Evolutionary conservation across 2,329 filamentous ascomycete genomes (phyloP), one percentile per base, ranked within the genome.

Genomic region (Fusarium solani-melongenae): DNA sequence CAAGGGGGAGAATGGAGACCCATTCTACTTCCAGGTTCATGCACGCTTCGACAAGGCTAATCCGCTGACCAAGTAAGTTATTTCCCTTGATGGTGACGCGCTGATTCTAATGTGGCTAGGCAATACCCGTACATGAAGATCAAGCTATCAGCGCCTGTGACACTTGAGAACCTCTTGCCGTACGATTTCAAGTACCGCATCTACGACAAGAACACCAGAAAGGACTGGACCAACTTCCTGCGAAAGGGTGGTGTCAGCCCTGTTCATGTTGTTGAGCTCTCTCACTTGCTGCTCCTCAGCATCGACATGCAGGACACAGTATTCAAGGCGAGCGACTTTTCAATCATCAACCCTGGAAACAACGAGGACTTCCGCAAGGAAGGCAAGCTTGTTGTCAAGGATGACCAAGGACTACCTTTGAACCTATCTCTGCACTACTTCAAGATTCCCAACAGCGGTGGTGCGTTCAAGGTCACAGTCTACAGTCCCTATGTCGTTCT

Each of bases 111-210:
- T 29, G 0, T 20, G n/a, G 17, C 0, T 67, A 93, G 92, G 66
- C 89, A 92, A 70, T 99, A 99, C 80, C 96, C 96, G 0, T 96
- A 96, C 81, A 98, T 99, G 96, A 92, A 91, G 67, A 88, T 99
- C 73, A 94, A 95, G 75, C 89, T 99, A 4, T 97, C 94, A 27
- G 96, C 96, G 1, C 96, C 97, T 0, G 91, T 99, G 15, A 96
- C 98, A 58, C 88, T 99, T 6, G 96, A 99, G 82, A 99, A 99
- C 75, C 85, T 99, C 49, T 85, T 99, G 39, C 96, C 96, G 0
- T 98, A 96, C 80, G 96, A 99, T 83, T 99, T 99, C 90, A 98
- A 99, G 83, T 99, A 99, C 82, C 92, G 96, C 64, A 98, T 99
- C 64, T 99, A 98, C 79, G 96, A 99, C 85, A 98, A 97, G 85